A percentile compares a stretch with the other conserved stretches of the same genome.
These are phyloP conservation scores for Huntiella bhutanensis DNA, from an alignment of 2,329 filamentous ascomycete species.

Conservation along the genomic window DNA sequence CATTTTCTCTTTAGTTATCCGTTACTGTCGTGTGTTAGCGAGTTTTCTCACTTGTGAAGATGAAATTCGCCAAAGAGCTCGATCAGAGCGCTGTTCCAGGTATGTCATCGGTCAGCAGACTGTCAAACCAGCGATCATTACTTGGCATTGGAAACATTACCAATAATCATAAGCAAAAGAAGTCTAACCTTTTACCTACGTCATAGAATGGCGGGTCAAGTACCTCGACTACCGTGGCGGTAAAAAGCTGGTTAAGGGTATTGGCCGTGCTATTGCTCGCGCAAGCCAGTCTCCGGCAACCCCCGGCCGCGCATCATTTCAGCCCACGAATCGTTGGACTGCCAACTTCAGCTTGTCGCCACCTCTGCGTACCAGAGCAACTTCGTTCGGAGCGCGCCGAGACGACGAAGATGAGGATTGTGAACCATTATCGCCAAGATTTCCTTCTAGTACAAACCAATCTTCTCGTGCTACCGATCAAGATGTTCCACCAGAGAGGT, in stretches of 20 bases:
- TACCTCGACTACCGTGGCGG: slow-evolving; percentile 92
- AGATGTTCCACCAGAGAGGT: no score
- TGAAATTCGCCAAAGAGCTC: slow-evolving; percentile 59
- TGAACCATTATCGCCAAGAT: slow-evolving; percentile 1
- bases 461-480: not conserved
- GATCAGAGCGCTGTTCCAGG: slow-evolving; percentile 75
- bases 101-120: slow-evolving; percentile 15
- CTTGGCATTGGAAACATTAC: no score
- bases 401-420: not conserved
- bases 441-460: not conserved
- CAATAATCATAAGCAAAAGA: no score
- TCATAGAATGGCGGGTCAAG: slow-evolving; percentile 68
- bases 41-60: slow-evolving; percentile 19
- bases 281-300: slow-evolving; percentile 31
- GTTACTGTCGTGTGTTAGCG: no score
- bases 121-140: no score
- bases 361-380: slow-evolving; percentile 17
- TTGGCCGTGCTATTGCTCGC: slow-evolving; percentile 51
- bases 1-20: no score
- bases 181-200: slow-evolving; percentile 1
- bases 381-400: not conserved
- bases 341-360: slow-evolving; percentile 15
- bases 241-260: slow-evolving; percentile 82
- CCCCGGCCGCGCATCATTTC: not conserved
- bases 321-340: slow-evolving; percentile 12